Conservation (phyloP, 305 asterid genomes). For the Fraxinus albicans region DNA sequence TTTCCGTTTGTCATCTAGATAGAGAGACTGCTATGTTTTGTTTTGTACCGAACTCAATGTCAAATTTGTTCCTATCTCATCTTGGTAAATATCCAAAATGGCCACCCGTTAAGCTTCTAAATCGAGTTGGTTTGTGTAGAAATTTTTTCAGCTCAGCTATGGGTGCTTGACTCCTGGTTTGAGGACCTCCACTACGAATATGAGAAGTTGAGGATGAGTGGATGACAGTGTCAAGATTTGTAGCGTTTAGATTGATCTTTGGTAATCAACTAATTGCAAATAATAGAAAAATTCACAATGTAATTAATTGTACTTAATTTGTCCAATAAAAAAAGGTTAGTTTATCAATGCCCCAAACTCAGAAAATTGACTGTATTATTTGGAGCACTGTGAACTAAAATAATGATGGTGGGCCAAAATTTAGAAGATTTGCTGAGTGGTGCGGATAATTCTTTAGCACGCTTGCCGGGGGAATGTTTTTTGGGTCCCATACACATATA, state of each 20-base stretch:
- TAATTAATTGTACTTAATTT: not conserved
- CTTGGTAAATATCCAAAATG: conserved; percentile 43
- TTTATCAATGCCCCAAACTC: not conserved
- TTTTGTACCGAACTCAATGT: not conserved
- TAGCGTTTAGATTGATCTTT: not conserved
- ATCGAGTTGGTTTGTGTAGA: not conserved
- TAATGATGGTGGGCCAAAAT: not conserved
- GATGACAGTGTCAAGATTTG: not conserved
- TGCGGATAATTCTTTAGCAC: not conserved
- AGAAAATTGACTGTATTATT: not conserved
- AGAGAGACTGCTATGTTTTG: not conserved
- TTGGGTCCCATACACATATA: not conserved
- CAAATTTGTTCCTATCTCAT: conserved; percentile 41
- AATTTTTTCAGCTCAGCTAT: not conserved
- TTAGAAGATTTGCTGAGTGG: not conserved
- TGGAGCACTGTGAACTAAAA: not conserved
- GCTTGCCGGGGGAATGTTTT: not conserved
- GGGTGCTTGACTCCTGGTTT: not conserved
- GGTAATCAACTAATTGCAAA: not conserved
- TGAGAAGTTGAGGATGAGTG: not conserved
- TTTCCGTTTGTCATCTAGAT: not conserved
- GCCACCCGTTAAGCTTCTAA: not conserved
- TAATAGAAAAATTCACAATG: not conserved
- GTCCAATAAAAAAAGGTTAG: not conserved
- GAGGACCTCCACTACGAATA: not conserved